Evolutionary conservation across 306 rosid species (phyloP).

Genomic region (Argentina anserina): DNA sequence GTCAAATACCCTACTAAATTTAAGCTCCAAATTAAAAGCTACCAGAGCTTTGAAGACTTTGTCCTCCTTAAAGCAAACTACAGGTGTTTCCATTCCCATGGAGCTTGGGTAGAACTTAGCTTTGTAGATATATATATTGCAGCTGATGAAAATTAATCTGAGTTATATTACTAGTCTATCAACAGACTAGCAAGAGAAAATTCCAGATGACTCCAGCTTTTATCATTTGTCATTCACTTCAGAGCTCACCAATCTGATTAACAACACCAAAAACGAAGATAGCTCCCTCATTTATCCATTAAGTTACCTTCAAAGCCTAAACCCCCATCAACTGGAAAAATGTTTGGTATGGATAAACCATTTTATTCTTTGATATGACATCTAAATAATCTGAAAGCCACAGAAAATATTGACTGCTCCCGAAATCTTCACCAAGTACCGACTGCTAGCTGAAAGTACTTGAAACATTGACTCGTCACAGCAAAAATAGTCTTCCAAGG

Average conservation of each 20-base stretch:
- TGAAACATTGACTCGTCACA: background rate
- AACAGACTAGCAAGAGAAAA: background rate
- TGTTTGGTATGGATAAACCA: background rate
- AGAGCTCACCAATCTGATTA: background rate
- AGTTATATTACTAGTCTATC: background rate
- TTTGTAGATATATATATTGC: background rate
- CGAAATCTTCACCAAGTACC: background rate
- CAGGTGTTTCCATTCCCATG: background rate
- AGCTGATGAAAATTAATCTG: background rate
- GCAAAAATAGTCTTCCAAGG: background rate
- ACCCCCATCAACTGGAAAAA: background rate
- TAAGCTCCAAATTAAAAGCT: too few relatives aligned
- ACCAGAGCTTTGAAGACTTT: background rate
- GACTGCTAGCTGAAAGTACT: background rate
- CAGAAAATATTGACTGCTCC: background rate
- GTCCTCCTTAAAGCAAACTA: background rate
- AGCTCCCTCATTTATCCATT: background rate
- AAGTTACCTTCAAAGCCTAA: background rate
- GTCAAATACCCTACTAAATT: too few relatives aligned
- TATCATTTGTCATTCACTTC: background rate
- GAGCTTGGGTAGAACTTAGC: conserved; percentile 1
- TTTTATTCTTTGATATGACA: background rate
- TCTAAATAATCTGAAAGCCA: background rate
- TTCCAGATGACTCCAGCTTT: background rate
- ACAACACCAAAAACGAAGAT: background rate